Conservation (phyloP, 805 yeast species). For the Yamadazyma takamatsuzukensis region DNA sequence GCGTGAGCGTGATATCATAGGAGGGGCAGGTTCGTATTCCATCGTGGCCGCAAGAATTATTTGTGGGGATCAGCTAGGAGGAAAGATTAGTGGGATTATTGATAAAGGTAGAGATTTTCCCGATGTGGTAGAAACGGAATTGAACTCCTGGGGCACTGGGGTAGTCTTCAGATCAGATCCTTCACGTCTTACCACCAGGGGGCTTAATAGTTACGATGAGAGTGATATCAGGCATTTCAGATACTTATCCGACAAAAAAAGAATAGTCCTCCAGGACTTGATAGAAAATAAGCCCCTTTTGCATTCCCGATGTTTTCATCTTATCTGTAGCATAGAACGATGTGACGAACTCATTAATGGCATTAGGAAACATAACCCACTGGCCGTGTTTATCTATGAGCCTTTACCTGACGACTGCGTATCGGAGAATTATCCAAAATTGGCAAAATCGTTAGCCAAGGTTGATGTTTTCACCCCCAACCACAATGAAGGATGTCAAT, state of each 20-base stretch:
- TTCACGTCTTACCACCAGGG: conserved; percentile 67
- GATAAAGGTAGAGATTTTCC: conserved; percentile 86
- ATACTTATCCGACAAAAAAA: conserved; percentile 57
- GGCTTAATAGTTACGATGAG: conserved; percentile 70
- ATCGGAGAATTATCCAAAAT: conserved; percentile 36
- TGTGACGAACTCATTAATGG: conserved; percentile 45
- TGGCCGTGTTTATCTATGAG: conserved; percentile 68
- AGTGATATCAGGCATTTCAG: conserved; percentile 54
- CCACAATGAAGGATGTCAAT: conserved; percentile 72
- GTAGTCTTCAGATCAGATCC: conserved; percentile 49
- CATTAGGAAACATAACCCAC: conserved; percentile 19
- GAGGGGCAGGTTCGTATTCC: conserved; percentile 90
- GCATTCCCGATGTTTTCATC: conserved; percentile 50
- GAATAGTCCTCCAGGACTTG: conserved; percentile 58
- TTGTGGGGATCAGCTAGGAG: conserved; percentile 30
- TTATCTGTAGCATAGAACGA: conserved; percentile 70
- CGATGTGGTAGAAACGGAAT: conserved; percentile 29
- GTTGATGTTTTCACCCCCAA: conserved; percentile 77
- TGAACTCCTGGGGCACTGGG: conserved; percentile 63
- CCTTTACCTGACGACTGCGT: conserved; percentile 78
- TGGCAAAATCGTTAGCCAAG: conserved; percentile 36
- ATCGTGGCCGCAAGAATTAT: conserved; percentile 68
- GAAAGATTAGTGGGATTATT: conserved; percentile 59
- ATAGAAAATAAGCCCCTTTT: conserved; percentile 32
- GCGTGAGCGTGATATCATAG: conserved; percentile 53